phyloP scores from a whole-genome alignment of 1,284 basidiomycete species.

The Golubevia sp. region DNA sequence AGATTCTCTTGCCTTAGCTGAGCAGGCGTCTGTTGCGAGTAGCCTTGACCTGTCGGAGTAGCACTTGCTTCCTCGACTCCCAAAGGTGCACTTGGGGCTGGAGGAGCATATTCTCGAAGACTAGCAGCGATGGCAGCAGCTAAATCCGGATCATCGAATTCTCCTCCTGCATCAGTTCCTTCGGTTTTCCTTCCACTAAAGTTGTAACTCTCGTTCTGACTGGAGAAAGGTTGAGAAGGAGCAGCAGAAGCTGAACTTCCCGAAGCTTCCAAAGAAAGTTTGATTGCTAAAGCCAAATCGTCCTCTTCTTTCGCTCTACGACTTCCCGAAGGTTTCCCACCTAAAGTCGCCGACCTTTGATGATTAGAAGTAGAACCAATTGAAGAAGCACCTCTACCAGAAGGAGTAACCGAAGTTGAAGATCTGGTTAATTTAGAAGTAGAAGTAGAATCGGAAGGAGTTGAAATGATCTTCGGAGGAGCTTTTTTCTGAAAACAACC shows the following conservation, averaged over 20 bases:
- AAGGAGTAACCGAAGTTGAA: conserved; percentile 17
- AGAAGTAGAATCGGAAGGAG: conserved; percentile 17
- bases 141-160: conserved; percentile 91
- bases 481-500: conserved; percentile 67
- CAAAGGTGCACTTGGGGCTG: conserved; percentile 40
- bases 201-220: no score
- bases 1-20: no score
- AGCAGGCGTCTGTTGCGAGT: conserved; percentile 5
- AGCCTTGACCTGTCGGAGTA: conserved; percentile 9
- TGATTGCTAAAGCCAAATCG: conserved; percentile 90
- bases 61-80: conserved; percentile 10
- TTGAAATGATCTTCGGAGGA: background rate
- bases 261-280: conserved; percentile 73
- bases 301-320: conserved; percentile 72
- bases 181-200: conserved; percentile 3
- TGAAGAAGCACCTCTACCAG: conserved; percentile 37
- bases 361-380: conserved; percentile 41
- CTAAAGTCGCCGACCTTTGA: conserved; percentile 50
- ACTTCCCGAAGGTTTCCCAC: conserved; percentile 21
- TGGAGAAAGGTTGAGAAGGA: conserved; percentile 4
- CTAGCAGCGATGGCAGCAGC: conserved; percentile 94
- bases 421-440: conserved; percentile 10
- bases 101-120: conserved; percentile 70
- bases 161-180: conserved; percentile 66
- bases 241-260: conserved; percentile 5